Percentiles rank a stretch among this genome's conserved stretches.
Evolutionary conservation across 2,329 filamentous ascomycete genomes (phyloP).

Genomic region (Pseudophaeomoniella oleicola): DNA sequence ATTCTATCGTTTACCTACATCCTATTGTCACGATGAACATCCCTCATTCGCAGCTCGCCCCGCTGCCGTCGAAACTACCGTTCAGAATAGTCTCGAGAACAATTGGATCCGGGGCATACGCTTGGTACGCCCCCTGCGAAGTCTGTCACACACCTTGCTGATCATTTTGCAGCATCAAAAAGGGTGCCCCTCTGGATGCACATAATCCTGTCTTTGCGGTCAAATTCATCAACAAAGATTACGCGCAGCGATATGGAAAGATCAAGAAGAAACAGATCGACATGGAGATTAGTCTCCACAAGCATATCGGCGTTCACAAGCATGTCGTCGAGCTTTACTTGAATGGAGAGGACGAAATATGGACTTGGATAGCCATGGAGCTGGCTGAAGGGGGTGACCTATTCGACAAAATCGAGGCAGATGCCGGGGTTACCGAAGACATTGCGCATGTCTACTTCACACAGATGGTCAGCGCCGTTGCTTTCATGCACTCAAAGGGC

Average conservation of each 20-base stretch:
- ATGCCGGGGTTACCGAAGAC: conserved; percentile 85
- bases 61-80: conserved; percentile 61
- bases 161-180: conserved; percentile 57
- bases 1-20: too few relatives aligned
- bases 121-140: conserved; percentile 48
- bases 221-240: conserved; percentile 97
- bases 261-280: conserved; percentile 78
- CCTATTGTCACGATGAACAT: neutral
- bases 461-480: conserved; percentile 77
- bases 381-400: conserved; percentile 87
- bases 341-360: conserved; percentile 68
- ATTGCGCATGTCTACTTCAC: conserved; percentile 94
- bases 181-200: conserved; percentile 61
- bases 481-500: conserved; percentile 91
- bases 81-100: conserved; percentile 94
- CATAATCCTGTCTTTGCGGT: conserved; percentile 76
- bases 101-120: conserved; percentile 91
- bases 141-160: neutral
- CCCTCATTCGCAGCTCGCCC: conserved; percentile 69
- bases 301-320: conserved; percentile 71
- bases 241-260: conserved; percentile 77
- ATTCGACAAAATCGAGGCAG: conserved; percentile 98
- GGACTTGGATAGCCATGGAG: conserved; percentile 99
- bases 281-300: conserved; percentile 84
- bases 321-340: conserved; percentile 92